Percentiles rank a stretch among this genome's conserved stretches.
phyloP scores from a whole-genome alignment of 345 rosid species.

The Euclidium syriacum region DNA sequence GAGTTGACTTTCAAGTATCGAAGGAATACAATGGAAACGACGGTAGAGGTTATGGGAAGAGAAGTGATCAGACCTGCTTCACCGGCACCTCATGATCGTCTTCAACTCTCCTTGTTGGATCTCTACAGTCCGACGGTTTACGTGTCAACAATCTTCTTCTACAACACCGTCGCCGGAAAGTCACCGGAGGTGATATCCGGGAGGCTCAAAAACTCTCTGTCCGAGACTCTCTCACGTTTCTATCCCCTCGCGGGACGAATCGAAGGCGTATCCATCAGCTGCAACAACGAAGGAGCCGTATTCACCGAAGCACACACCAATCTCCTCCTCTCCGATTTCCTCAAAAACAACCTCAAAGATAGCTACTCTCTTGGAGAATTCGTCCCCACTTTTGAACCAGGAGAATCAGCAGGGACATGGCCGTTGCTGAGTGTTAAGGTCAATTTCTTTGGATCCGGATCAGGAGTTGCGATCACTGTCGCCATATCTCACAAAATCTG shows the following conservation, averaged over 20 bases:
- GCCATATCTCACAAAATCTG: slow-evolving; percentile 38
- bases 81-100: neutral
- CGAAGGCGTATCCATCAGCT: slow-evolving; percentile 29
- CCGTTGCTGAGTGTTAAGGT: neutral
- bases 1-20: neutral
- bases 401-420: neutral
- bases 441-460: slow-evolving; percentile 31
- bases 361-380: neutral
- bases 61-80: slow-evolving; percentile 1
- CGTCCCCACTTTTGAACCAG: neutral
- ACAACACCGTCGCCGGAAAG: neutral
- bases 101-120: neutral
- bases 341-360: slow-evolving; percentile 17
- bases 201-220: slow-evolving; percentile 29
- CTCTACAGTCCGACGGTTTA: neutral
- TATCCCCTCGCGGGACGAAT: slow-evolving; percentile 45
- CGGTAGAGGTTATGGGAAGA: neutral
- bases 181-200: neutral
- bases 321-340: slow-evolving; percentile 21
- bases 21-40: neutral
- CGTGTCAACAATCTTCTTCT: neutral
- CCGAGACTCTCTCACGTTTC: slow-evolving; percentile 33
- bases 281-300: slow-evolving; percentile 35
- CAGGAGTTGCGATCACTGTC: slow-evolving; percentile 30
- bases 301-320: slow-evolving; percentile 23